phyloP scores from a whole-genome alignment of 495 filamentous ascomycete genomes.

The Venustampulla echinocandica region DNA sequence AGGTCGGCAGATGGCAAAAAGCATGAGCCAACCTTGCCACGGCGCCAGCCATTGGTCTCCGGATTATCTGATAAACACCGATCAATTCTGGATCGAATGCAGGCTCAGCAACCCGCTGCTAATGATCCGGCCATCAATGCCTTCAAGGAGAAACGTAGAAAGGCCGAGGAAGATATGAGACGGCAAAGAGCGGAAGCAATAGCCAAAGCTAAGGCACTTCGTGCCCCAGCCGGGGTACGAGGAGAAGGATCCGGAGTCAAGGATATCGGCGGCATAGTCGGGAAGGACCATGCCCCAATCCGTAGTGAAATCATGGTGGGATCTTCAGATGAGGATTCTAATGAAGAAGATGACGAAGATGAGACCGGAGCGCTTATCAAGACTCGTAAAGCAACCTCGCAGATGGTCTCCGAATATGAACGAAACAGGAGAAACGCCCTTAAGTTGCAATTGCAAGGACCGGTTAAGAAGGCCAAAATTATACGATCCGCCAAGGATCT shows the following conservation, averaged over 20 bases:
- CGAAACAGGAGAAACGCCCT: slow-evolving; percentile 46
- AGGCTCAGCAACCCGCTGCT: slow-evolving; percentile 20
- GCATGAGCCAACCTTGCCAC: slow-evolving; percentile 16
- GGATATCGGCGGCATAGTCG: slow-evolving; percentile 61
- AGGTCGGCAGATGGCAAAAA: slow-evolving; percentile 14
- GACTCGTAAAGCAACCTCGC: slow-evolving; percentile 30
- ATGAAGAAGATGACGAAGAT: slow-evolving; percentile 48
- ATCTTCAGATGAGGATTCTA: slow-evolving; percentile 64
- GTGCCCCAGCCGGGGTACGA: slow-evolving; percentile 46
- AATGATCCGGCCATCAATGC: slow-evolving; percentile 24
- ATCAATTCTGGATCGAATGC: slow-evolving; percentile 32
- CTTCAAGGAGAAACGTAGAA: slow-evolving; percentile 61
- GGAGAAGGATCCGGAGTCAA: slow-evolving; percentile 72
- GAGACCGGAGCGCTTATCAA: slow-evolving; percentile 41
- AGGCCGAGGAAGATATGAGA: slow-evolving; percentile 64
- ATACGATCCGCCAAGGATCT: slow-evolving; percentile 79
- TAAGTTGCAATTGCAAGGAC: slow-evolving; percentile 45
- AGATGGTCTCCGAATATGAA: slow-evolving; percentile 44
- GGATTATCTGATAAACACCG: slow-evolving; percentile 28
- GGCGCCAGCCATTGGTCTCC: slow-evolving; percentile 24
- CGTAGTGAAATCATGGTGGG: slow-evolving; percentile 86
- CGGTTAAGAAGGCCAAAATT: slow-evolving; percentile 71
- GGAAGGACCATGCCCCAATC: slow-evolving; percentile 65
- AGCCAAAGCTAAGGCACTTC: slow-evolving; percentile 53
- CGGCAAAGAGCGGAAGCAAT: slow-evolving; percentile 60